Percentiles rank a stretch among this genome's conserved stretches.
Evolutionary conservation across 176 grass and related monocot species (phyloP).

Genomic region (Thalia dealbata): DNA sequence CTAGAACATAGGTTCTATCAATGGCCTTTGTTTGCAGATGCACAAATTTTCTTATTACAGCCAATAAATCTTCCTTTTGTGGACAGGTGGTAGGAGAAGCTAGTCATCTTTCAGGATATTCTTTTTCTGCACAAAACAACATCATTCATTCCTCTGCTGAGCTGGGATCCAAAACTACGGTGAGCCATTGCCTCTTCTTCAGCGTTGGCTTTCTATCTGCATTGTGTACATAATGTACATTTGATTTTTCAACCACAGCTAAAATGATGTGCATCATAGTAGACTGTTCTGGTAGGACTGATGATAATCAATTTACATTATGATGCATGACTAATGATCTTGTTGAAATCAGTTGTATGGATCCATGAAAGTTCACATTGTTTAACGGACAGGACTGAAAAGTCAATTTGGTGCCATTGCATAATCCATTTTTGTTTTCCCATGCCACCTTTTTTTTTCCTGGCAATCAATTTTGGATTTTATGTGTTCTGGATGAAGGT

Average conservation of each 20-base stretch:
- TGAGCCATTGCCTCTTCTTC: constrained; percentile 31
- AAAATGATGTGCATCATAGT: too few species aligned
- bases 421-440: not conserved
- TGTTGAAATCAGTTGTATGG: too few species aligned
- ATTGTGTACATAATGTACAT: not conserved
- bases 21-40: not conserved
- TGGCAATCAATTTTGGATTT: too few species aligned
- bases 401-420: not conserved
- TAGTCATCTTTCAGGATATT: constrained; percentile 82
- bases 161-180: constrained; percentile 91
- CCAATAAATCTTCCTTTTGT: constrained; percentile 27
- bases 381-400: not conserved
- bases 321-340: not conserved
- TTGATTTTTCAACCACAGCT: not conserved
- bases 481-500: too few species aligned
- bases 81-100: constrained; percentile 79
- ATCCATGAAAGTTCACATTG: not conserved
- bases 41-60: not conserved
- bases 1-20: constrained; percentile 1
- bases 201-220: not conserved
- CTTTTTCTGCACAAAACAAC: constrained; percentile 86
- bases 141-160: constrained; percentile 75
- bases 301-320: not conserved
- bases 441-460: not conserved
- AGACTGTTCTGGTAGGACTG: too few species aligned